Base-by-base conservation (phyloP, 345 rosid species). In the Geranium brycei region DNA sequence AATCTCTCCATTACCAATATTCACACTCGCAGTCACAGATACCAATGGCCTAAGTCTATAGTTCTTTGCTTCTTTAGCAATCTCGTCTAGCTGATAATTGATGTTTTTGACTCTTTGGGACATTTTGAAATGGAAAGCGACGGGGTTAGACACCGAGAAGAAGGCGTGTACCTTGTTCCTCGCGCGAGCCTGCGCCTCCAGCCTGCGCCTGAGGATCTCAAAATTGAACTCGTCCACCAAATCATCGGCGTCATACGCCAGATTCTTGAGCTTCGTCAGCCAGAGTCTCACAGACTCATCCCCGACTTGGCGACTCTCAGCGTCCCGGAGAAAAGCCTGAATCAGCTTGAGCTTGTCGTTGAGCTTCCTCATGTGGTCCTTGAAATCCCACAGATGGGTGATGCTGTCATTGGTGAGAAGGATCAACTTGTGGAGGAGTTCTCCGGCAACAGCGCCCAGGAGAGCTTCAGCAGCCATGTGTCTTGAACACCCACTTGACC, bases 141-240 rank as follows among this genome's bases (percentile, higher is more conserved):
- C 3, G 19, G 35, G 61, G 32, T 64, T 64, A 28, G 58, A 32
- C 19, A 61, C 4, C 14, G 66, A 68, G 17, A 64, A 30, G 23
- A 70, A 59, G 61, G 35, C 38, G 7, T 57, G 19, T 6, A 65
- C 65, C 73, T 70, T 40, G 16, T 14, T 60, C 19, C 12, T 19
- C 57, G 13, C 35, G 13, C n/a, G 58, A 31, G 3, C 17, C 10
- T 41, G 16, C 17, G 19, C 58, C 57, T 68, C 62, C 16, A 68
- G 60, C 61, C 55, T 51, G 28, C 62, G 18, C 13, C 61, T 32
- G 12, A 70, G 41, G 55, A n/a, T 4, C 31, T 64, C 57, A 13
- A 59, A 70, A 10, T 60, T n/a, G 16, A 64, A 31, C 23, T 65
- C 73, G n/a, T 69, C 72, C 57, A 53, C 16, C 57, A 53, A 3